Percentiles rank a stretch among this genome's conserved stretches.
Evolutionary conservation across 305 asterid species (phyloP).

Genomic region (Rubia tinctorum): DNA sequence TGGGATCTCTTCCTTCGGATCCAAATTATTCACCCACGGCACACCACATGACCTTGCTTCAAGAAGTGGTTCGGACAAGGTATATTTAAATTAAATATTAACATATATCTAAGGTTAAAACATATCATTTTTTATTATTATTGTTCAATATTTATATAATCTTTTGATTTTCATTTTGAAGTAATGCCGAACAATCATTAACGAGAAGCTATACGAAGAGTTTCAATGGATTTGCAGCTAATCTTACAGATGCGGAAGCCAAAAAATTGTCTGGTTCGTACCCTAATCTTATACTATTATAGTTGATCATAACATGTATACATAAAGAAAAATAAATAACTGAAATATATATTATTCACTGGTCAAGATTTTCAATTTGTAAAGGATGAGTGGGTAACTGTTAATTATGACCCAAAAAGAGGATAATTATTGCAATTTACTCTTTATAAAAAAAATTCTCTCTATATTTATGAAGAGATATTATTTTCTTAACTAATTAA

Average conservation of each 20-base stretch:
- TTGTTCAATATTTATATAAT: background rate
- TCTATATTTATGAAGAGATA: too few relatives aligned
- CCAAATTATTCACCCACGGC: background rate
- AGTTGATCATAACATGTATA: too few relatives aligned
- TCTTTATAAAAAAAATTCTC: too few relatives aligned
- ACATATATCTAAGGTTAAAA: background rate
- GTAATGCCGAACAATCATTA: constrained; percentile 20
- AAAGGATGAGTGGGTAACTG: background rate
- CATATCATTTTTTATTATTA: background rate
- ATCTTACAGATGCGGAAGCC: constrained; percentile 35
- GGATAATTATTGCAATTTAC: background rate
- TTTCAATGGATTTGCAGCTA: constrained; percentile 47
- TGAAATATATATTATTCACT: too few relatives aligned
- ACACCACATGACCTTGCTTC: constrained; percentile 2
- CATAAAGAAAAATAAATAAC: too few relatives aligned
- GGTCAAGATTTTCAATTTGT: background rate
- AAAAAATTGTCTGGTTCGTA: constrained; percentile 38
- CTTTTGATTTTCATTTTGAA: background rate
- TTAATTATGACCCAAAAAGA: background rate
- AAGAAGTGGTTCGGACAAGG: background rate
- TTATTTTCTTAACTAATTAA: too few relatives aligned
- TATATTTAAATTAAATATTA: background rate
- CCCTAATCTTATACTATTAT: too few relatives aligned
- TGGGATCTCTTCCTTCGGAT: constrained; percentile 3
- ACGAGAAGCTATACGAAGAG: constrained; percentile 46